Conservation (phyloP, 2,329 filamentous ascomycete genomes). For the Penicillium sp. region DNA sequence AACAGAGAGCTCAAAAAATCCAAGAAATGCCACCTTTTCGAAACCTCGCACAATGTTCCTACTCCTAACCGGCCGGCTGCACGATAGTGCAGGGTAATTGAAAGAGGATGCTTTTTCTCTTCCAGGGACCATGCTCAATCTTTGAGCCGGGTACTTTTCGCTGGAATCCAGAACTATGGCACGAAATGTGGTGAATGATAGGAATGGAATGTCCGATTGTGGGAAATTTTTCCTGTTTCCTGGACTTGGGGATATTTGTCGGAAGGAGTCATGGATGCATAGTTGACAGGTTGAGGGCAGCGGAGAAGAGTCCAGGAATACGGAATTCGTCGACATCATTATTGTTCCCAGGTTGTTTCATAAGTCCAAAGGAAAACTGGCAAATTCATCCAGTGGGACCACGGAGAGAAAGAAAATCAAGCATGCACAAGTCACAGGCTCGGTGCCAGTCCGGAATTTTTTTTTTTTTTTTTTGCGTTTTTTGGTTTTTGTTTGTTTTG, state of each 20-base stretch:
- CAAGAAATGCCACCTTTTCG: slow-evolving; percentile 32
- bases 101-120: slow-evolving; percentile 7
- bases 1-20: slow-evolving; percentile 12
- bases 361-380: slow-evolving; percentile 11
- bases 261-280: background rate
- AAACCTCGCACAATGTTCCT: slow-evolving; percentile 22
- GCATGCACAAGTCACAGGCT: slow-evolving; percentile 8
- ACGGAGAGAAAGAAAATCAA: slow-evolving; percentile 10
- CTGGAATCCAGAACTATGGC: slow-evolving; percentile 7
- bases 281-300: slow-evolving; percentile 3
- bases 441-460: slow-evolving; percentile 2
- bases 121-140: background rate
- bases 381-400: slow-evolving; percentile 15
- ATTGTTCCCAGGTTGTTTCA: slow-evolving; percentile 12
- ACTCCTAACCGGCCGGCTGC: slow-evolving; percentile 22
- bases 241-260: background rate
- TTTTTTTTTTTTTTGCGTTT: slow-evolving; percentile 10
- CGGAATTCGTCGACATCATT: slow-evolving; percentile 15
- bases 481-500: slow-evolving; percentile 7
- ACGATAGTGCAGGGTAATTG: slow-evolving; percentile 17
- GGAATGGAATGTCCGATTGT: slow-evolving; percentile 6
- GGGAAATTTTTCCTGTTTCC: background rate
- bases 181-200: slow-evolving; percentile 2
- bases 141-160: slow-evolving; percentile 5
- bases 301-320: slow-evolving; percentile 7